These are phyloP conservation scores for Neofusicoccum sp. DNA, from an alignment of 2,329 filamentous ascomycete species.

Conservation along the genomic window DNA sequence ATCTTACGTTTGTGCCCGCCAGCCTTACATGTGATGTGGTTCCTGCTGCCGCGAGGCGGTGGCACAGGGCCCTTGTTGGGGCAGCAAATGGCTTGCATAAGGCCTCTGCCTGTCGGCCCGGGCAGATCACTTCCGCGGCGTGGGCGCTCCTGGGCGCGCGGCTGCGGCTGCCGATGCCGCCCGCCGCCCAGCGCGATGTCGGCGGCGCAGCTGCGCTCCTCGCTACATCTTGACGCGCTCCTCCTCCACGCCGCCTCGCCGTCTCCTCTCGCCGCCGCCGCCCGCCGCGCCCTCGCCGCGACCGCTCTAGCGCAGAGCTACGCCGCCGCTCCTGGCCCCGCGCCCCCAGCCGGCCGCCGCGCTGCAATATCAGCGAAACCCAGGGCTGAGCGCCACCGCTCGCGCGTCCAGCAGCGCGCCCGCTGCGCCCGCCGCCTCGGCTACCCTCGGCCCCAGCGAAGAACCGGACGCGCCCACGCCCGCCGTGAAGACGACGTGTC, in stretches of 20 bases:
- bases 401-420: slow-evolving; percentile 2
- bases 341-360: slow-evolving; percentile 10
- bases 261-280: background rate
- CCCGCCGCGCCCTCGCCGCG: background rate
- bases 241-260: background rate
- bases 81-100: slow-evolving; percentile 14
- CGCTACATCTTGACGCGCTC: background rate
- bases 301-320: background rate
- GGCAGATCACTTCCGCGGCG: slow-evolving; percentile 11
- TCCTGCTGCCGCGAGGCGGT: slow-evolving; percentile 8
- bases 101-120: background rate
- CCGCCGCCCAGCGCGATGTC: background rate
- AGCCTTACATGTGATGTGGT: slow-evolving; percentile 19
- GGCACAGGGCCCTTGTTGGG: slow-evolving; percentile 17
- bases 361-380: slow-evolving; percentile 3
- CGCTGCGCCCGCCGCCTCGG: background rate
- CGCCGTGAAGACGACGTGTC: slow-evolving; percentile 12
- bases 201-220: background rate
- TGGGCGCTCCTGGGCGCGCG: background rate
- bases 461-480: slow-evolving; percentile 2
- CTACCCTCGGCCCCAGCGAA: slow-evolving; percentile 15
- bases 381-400: background rate
- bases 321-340: background rate
- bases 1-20: slow-evolving; percentile 18
- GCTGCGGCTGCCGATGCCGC: slow-evolving; percentile 2